Percentiles rank a stretch among this genome's conserved stretches.
phyloP scores from a whole-genome alignment of 1,284 basidiomycete species.

The Apiotrichum gamsii region DNA sequence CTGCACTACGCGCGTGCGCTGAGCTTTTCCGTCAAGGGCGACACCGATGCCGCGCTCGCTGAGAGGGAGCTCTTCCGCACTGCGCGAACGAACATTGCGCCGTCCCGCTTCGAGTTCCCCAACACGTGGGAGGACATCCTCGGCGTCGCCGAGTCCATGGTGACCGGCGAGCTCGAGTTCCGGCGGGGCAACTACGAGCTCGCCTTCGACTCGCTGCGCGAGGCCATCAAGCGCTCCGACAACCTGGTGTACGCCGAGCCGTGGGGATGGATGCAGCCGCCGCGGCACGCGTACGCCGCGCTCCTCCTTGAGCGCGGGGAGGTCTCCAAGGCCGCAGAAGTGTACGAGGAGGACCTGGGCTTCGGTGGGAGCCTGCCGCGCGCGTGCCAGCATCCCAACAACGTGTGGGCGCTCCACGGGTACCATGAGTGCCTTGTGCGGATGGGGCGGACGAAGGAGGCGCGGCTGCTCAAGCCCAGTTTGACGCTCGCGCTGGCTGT shows the following conservation, averaged over 20 bases:
- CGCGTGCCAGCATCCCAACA: conserved; percentile 40
- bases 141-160: conserved; percentile 34
- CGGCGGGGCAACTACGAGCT: conserved; percentile 25
- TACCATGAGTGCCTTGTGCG: conserved; percentile 38
- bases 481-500: conserved; percentile 31
- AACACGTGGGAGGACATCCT: conserved; percentile 31
- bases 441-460: conserved; percentile 29
- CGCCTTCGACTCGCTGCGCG: conserved; percentile 31
- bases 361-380: conserved; percentile 27
- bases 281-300: conserved; percentile 41
- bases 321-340: conserved; percentile 27
- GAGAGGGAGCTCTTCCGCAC: conserved; percentile 23
- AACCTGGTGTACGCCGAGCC: conserved; percentile 38
- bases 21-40: conserved; percentile 25
- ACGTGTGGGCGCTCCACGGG: conserved; percentile 42
- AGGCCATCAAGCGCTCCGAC: conserved; percentile 31
- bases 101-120: conserved; percentile 28
- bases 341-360: conserved; percentile 39
- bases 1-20: conserved; percentile 35
- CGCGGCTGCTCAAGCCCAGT: conserved; percentile 25
- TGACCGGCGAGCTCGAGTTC: conserved; percentile 39
- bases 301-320: conserved; percentile 36
- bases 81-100: conserved; percentile 16
- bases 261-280: conserved; percentile 42
- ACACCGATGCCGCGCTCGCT: conserved; percentile 15